Evolutionary conservation across 164 flowering plant species (phyloP).

Genomic region (Nymphaea colorata): DNA sequence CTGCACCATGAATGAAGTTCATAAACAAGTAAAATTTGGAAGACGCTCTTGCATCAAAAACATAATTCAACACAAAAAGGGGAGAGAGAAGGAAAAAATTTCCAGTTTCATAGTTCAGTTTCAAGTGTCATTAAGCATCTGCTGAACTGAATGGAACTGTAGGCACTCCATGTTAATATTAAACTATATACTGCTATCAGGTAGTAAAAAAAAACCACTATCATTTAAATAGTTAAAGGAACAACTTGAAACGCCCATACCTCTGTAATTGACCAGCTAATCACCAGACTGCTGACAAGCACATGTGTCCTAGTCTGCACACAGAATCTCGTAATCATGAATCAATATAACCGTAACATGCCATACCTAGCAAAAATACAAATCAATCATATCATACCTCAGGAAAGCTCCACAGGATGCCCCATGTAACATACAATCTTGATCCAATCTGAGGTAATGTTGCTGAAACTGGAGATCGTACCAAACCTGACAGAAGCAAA

Average conservation of each 20-base stretch:
- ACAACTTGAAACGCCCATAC: constrained; percentile 11
- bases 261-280: constrained; percentile 97
- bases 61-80: background rate
- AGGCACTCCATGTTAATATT: background rate
- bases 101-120: background rate
- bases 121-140: background rate
- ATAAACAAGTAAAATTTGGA: background rate
- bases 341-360: background rate
- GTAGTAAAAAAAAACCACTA: too few relatives aligned
- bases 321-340: background rate
- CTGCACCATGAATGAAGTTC: constrained; percentile 16
- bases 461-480: constrained; percentile 85
- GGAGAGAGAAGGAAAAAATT: too few relatives aligned
- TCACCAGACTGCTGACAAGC: constrained; percentile 72
- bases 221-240: background rate
- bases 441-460: constrained; percentile 91
- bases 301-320: constrained; percentile 47
- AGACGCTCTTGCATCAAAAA: background rate
- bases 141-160: background rate
- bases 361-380: background rate
- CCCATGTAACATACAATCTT: constrained; percentile 76
- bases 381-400: constrained; percentile 33
- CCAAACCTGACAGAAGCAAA: constrained; percentile 45
- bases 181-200: background rate
- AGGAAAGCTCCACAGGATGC: constrained; percentile 79